Evolutionary conservation across 108 stramenopile genomes (phyloP), one percentile per base, ranked within the genome.

Genomic region (Ochromonas danica): DNA sequence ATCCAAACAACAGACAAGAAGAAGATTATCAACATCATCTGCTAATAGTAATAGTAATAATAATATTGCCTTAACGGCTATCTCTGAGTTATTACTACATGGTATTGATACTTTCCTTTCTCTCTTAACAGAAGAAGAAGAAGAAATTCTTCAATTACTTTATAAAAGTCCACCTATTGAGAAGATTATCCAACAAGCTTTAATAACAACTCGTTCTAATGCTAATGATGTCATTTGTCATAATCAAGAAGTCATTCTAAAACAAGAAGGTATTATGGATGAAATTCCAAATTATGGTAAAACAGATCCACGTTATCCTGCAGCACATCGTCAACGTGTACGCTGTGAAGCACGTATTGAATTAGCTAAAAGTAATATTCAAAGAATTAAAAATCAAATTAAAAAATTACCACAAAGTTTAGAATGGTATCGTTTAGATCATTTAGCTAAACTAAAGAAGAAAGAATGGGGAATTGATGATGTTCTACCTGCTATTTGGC

Each of bases 331-430:
- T 31, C 14, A 67, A 25, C 3, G 6, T 35, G 6, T 67, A 31
- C 63, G 63, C 10, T 33, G 31, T 67, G 14, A 33, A 67, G 63
- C 31, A 67, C 63, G 63, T 67, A 67, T 67, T 36, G 63, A 28
- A 28, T 67, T 67, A 36, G 63, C 63, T 28, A 25, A 67, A 67
- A 35, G 14, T 10, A 67, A 67, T 36, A 67, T 67, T 67, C 10
- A 14, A 36, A 28, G 31, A 36, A 33, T 33, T 35, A 28, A 25
- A 36, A 67, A 67, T 35, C 63, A 67, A 67, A 25, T 67, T 6
- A 67, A 67, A 25, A 67, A 67, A 6, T 35, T 67, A 6, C 31
- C 63, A 6, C 6, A 28, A 10, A 22, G 25, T 67, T 14, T 33
- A 6, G 35, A 67, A 36, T 67, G 27, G 33, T 36, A 31, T 31